Percentiles rank a stretch among this genome's conserved stretches.
Evolutionary conservation across 1,284 basidiomycete species (phyloP).

Genomic region (Pyrrhoderma noxium): DNA sequence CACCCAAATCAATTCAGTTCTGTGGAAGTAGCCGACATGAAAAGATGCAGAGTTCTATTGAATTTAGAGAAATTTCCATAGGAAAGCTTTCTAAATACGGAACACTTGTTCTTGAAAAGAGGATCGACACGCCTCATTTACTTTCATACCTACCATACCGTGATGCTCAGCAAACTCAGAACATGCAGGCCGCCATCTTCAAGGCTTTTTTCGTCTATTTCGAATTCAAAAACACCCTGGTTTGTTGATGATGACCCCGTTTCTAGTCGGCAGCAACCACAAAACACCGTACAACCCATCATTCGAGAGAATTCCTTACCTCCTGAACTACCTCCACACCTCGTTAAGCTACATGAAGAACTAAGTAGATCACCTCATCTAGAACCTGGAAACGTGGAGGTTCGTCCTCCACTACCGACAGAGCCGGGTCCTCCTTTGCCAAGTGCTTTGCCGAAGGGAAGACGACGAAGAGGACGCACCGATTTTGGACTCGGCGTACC

Average conservation of each 20-base stretch:
- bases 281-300: conserved; percentile 4
- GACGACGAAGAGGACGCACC: conserved; percentile 56
- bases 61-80: too few relatives aligned
- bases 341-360: conserved; percentile 17
- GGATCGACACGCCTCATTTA: too few relatives aligned
- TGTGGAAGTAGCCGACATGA: too few relatives aligned
- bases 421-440: conserved; percentile 19
- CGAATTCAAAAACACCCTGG: conserved; percentile 16
- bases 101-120: too few relatives aligned
- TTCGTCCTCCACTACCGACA: conserved; percentile 14
- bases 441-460: conserved; percentile 36
- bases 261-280: conserved; percentile 8
- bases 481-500: conserved; percentile 54
- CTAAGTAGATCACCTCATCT: conserved; percentile 19
- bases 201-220: not conserved
- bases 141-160: not conserved
- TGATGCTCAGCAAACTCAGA: conserved; percentile 2
- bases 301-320: conserved; percentile 7
- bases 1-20: too few relatives aligned
- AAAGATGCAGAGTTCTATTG: too few relatives aligned
- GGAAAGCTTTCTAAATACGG: too few relatives aligned
- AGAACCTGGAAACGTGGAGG: conserved; percentile 16
- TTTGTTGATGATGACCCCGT: conserved; percentile 19
- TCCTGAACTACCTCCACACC: conserved; percentile 16
- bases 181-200: not conserved